phyloP scores from a whole-genome alignment of 1,284 basidiomycete species.

The Polyporus tsugae region DNA sequence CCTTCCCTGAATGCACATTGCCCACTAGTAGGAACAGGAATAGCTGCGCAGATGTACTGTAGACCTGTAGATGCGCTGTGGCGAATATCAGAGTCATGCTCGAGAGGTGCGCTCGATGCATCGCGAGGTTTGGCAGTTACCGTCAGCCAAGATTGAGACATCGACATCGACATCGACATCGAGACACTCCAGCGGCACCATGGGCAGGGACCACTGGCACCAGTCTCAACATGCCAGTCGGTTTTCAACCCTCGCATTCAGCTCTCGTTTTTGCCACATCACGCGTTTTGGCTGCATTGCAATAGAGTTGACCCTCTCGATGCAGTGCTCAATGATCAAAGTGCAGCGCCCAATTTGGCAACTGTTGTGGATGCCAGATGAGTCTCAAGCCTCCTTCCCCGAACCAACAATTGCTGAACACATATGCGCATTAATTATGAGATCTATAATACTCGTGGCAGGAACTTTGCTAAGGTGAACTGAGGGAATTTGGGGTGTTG shows the following conservation, averaged over 20 bases:
- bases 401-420: background rate
- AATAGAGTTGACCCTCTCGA: background rate
- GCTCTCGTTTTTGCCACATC: background rate
- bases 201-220: background rate
- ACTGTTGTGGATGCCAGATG: constrained; percentile 14
- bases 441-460: background rate
- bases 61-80: background rate
- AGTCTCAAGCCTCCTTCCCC: too few species aligned
- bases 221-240: background rate
- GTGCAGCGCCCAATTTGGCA: constrained; percentile 24
- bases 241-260: too few species aligned
- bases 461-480: background rate
- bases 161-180: background rate
- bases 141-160: background rate
- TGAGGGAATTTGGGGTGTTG: background rate
- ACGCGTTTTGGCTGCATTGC: background rate
- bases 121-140: background rate
- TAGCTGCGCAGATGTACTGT: background rate
- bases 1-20: background rate
- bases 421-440: background rate
- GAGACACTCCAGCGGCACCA: background rate
- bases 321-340: constrained; percentile 5
- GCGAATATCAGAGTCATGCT: background rate
- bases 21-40: background rate
- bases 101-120: background rate